Evolutionary conservation across 148 eudicot genomes (phyloP), one percentile per base, ranked within the genome.

Genomic region (Diospyros lotus): DNA sequence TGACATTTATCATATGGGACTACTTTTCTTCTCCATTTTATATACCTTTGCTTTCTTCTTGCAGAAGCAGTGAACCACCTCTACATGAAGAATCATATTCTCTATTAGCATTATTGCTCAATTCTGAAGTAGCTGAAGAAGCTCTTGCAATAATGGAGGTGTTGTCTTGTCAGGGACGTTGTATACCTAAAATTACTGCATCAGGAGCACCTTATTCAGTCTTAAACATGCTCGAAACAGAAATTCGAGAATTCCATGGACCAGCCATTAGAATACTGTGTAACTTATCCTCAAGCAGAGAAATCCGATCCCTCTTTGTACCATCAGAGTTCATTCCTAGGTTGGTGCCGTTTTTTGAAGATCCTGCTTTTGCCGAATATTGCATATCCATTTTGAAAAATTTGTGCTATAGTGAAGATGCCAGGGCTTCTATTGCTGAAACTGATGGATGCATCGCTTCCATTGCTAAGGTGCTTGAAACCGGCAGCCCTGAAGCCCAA

Each of bases 371-470:
- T 64, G 82, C 87, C n/a, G 82, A 86, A 68, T 84, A 80, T 39
- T 86, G 90, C 74, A 59, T 90, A 66, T 63, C 66, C 64, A 88
- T 91, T 78, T 79, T 94, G 77, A 83, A 78, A 46, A 88, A 88
- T 53, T 54, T 94, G 62, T 85, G 87, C 59, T 61, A 76, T 43
- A 74, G 81, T 14, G 83, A 86, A 81, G 86, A 70, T 53, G 79
- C 81, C 18, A 82, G 78, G 82, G 58, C 46, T 55, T 65, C 66
- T 4, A 68, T 90, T 66, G 90, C 86, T 46, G 87, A 87, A 81
- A 84, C 95, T 45, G 78, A 85, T 43, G 97, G 95, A 6, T 91
- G 97, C 80, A 85, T 94, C 58, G 71, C 88, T 56, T 77, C 90
- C 13, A 82, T 94, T 64, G 81, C 81, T 42, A 85, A 82, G 62